Evolutionary conservation across 1,139 yeast species (phyloP), one percentile per base, ranked within the genome.

Genomic region (Sugiyamaella sp.): DNA sequence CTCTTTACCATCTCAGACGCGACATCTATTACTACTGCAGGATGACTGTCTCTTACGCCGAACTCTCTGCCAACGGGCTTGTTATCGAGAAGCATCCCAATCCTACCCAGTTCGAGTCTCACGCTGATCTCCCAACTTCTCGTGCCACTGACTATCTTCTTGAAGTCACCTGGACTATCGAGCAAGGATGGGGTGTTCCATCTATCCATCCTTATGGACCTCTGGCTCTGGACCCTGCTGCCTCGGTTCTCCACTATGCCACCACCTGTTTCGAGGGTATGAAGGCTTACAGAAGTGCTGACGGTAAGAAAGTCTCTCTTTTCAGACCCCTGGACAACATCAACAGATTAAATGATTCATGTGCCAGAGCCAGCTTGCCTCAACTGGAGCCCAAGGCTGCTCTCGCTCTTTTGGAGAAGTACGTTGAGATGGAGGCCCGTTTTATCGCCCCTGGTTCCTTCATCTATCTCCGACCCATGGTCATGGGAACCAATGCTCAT

Each of bases 251-350:
- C 24, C 72, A 69, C 57, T 69, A 69, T 53, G 70, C 71, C 16
- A 63, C 66, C 25, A 68, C 69, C 53, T 68, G 72, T 53, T 69
- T 69, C 47, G 72, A 69, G 57, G 73, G 73, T 14, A 63, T 69
- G 66, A 69, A 69, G 56, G 71, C 66, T 51, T 64, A 64, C 62
- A 60, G 66, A 49, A 63, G 66, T 41, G 55, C 49, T 19, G 70
- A 60, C 57, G 73, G 74, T 46, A 61, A 64, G 56, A 58, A 69
- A 43, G 70, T 75, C 57, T 66, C 74, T 35, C 64, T 75, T 32
- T 74, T 75, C 68, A 67, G 79, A 60, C 75, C 77, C 19, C 67
- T 67, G 55, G 73, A 68, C 63, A 75, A 75, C 66, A 72, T 75
- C 70, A 66, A 59, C 41, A 71, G 79, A 55, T 68, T 75, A 66